Evolutionary conservation across 2,329 filamentous ascomycete genomes (phyloP), one percentile per base, ranked within the genome.

Genomic region (Fusarium pseudograminearum): DNA sequence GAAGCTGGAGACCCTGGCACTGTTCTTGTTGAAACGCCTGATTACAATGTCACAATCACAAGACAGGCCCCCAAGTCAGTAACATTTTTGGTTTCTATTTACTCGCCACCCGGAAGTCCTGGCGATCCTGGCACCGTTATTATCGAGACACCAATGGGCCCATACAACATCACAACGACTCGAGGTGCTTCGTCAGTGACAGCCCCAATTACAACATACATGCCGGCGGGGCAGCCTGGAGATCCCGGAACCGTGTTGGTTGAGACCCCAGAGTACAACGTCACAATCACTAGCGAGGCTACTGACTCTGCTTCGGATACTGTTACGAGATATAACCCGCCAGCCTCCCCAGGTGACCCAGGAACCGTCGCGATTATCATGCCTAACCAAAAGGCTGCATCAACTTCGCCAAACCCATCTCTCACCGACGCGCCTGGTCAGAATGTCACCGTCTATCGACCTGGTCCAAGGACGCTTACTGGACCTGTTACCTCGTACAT

Each of bases 331-430:
- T 67, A 67, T 10, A 34, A 63, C 7, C 63, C 57, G 1, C 65
- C 65, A 18, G 65, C 42, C 16, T 38, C 65, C 2, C 28, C 63
- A 14, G 65, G 65, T 5, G 65, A 67, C 7, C 57, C 63, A n/a
- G 63, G 63, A 16, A 67, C 63, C 5, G 34, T 67, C 11, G 54
- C 64, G 11, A 67, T 67, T 7, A 57, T 67, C 10, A 67, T 58
- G 38, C 65, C 65, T 3, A 53, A 67, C 16, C 38, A 54, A 24
- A 28, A 53, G 30, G 41, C 57, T 54, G 65, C 34, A 4, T 40
- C 36, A 14, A 60, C 44, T 22, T 61, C 48, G 8, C 16, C 42
- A 28, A 28, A 18, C 22, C 36, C 31, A 15, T 48, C 34, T 5
- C 31, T 36, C 3, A 47, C 65, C 4, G 61, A 65, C 4, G 36